Evolutionary conservation across 768 basidiomycete species (phyloP).

Genomic region (Steccherinum ochraceum): DNA sequence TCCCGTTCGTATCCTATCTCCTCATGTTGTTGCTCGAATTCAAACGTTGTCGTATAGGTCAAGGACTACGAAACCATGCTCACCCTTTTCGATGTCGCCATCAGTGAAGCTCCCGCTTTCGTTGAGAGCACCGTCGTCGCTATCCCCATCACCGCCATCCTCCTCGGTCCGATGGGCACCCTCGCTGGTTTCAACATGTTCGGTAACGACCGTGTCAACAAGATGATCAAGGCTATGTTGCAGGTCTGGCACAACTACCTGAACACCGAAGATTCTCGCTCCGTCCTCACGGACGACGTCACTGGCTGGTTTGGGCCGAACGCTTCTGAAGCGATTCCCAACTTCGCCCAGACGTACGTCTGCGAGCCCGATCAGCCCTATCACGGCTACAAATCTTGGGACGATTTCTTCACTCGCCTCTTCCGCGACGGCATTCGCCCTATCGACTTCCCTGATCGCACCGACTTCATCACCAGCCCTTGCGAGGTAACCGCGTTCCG

Average conservation of each 20-base stretch:
- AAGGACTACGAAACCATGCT: not conserved
- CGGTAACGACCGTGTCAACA: not conserved
- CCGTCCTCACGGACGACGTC: conserved; percentile 20
- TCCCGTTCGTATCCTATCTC: not conserved
- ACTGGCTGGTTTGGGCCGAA: conserved; percentile 26
- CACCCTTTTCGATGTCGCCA: not conserved
- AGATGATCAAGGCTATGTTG: not conserved
- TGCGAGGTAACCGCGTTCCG: conserved; percentile 50
- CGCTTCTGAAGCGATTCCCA: conserved; percentile 22
- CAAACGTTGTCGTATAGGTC: not conserved
- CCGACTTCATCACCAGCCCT: conserved; percentile 19
- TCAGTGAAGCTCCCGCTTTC: not conserved
- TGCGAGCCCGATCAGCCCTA: conserved; percentile 26
- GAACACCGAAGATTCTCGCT: conserved; percentile 10
- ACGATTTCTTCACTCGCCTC: conserved; percentile 33
- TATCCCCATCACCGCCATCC: not conserved
- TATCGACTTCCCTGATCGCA: not conserved
- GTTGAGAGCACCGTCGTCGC: not conserved
- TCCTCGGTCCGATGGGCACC: not conserved
- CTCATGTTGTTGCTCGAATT: not conserved
- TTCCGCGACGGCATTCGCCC: conserved; percentile 19
- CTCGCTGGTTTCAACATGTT: not conserved
- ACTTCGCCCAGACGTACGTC: conserved; percentile 21
- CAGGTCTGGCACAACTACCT: not conserved
- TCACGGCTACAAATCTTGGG: conserved; percentile 25